phyloP scores from a whole-genome alignment of 2,329 filamentous ascomycete species.

The Periconia sp. region DNA sequence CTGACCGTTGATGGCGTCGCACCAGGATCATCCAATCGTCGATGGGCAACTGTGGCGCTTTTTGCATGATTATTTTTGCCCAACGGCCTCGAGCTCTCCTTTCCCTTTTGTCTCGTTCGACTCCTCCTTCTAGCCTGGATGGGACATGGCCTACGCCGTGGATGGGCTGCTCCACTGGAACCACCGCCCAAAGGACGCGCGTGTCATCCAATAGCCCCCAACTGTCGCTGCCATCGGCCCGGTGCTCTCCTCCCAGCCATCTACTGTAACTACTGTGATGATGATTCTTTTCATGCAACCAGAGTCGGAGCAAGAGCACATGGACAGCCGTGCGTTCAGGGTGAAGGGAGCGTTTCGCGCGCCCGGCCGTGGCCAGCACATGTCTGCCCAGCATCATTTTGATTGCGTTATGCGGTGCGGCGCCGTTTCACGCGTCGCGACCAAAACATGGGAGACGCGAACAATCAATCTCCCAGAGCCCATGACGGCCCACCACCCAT shows the following conservation, averaged over 20 bases:
- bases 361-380: conserved; percentile 16
- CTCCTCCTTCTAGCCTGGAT: conserved; percentile 22
- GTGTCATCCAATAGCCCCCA: conserved; percentile 4
- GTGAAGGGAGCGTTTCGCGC: conserved; percentile 11
- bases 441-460: neutral
- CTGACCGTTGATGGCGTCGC: conserved; percentile 39
- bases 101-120: neutral
- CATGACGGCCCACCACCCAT: too few relatives aligned
- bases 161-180: too few relatives aligned
- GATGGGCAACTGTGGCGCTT: neutral
- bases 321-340: conserved; percentile 6
- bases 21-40: conserved; percentile 14
- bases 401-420: conserved; percentile 30
- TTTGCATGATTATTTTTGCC: conserved; percentile 22
- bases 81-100: conserved; percentile 29
- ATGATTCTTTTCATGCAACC: conserved; percentile 13
- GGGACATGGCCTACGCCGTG: conserved; percentile 15
- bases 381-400: conserved; percentile 20
- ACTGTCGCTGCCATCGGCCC: conserved; percentile 1
- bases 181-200: neutral
- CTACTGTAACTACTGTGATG: too few relatives aligned
- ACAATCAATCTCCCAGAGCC: too few relatives aligned
- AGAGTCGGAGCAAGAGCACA: conserved; percentile 3
- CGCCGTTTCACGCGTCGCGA: conserved; percentile 25
- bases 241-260: neutral